A percentile compares a stretch with the other conserved stretches of the same genome.
Conservation (phyloP, 2,329 filamentous ascomycete species). For the Fusarium longipes region DNA sequence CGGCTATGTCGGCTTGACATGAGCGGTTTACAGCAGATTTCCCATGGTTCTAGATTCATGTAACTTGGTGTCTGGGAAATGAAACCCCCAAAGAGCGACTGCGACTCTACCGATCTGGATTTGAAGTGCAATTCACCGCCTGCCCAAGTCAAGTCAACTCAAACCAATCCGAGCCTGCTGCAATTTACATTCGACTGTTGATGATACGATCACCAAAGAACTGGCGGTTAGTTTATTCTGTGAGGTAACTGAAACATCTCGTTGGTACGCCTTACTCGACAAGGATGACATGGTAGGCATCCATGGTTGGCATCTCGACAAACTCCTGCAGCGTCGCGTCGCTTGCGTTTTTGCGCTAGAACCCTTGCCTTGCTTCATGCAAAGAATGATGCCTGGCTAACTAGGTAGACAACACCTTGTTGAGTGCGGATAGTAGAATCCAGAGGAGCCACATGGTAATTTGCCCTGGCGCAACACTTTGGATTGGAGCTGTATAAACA, state of each 20-base stretch:
- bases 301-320: slow-evolving; percentile 15
- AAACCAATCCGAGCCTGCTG: slow-evolving; percentile 10
- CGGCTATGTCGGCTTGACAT: slow-evolving; percentile 37
- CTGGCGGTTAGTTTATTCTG: slow-evolving; percentile 38
- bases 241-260: slow-evolving; percentile 40
- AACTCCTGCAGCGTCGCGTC: slow-evolving; percentile 37
- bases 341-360: slow-evolving; percentile 39
- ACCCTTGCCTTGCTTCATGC: slow-evolving; percentile 27
- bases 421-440: slow-evolving; percentile 14
- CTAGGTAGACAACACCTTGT: background rate
- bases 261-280: slow-evolving; percentile 10
- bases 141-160: background rate
- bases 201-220: slow-evolving; percentile 7
- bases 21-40: slow-evolving; percentile 20
- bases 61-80: slow-evolving; percentile 24
- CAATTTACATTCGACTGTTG: background rate
- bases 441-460: slow-evolving; percentile 19
- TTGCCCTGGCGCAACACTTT: slow-evolving; percentile 22
- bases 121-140: slow-evolving; percentile 37
- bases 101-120: slow-evolving; percentile 26
- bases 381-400: slow-evolving; percentile 11
- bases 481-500: slow-evolving; percentile 10
- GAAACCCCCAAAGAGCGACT: slow-evolving; percentile 29
- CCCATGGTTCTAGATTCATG: slow-evolving; percentile 32
- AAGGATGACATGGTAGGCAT: slow-evolving; percentile 2